phyloP scores from a whole-genome alignment of 169 alveolate species.

The Theileria orientalis region DNA sequence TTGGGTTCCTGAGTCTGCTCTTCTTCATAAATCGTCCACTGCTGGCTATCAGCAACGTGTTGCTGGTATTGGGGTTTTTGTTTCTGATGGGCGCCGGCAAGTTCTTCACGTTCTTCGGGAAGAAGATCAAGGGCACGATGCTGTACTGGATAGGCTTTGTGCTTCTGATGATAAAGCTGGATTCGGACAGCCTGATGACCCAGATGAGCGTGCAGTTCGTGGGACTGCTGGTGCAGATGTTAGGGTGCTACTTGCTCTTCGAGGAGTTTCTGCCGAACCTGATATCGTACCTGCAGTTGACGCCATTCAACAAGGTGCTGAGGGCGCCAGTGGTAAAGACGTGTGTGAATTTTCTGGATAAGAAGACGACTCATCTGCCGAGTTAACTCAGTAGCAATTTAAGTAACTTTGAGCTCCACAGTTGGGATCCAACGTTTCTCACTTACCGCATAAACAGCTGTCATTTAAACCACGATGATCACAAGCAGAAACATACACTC shows the following conservation, averaged over 20 bases:
- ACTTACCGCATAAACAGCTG: too few species aligned
- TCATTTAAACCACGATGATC: too few species aligned
- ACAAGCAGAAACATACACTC: too few species aligned
- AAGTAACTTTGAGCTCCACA: too few species aligned
- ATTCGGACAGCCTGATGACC: too few species aligned
- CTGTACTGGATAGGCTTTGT: slow-evolving; percentile 60
- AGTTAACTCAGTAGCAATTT: too few species aligned
- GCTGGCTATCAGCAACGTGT: slow-evolving; percentile 60
- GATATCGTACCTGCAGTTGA: slow-evolving; percentile 58
- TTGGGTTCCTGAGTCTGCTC: slow-evolving; percentile 55
- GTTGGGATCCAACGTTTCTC: too few species aligned
- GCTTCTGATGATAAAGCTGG: slow-evolving; percentile 35
- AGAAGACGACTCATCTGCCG: neutral
- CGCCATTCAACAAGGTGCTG: slow-evolving; percentile 59
- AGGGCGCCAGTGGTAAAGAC: slow-evolving; percentile 28
- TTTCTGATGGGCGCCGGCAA: slow-evolving; percentile 68
- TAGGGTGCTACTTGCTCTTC: slow-evolving; percentile 67
- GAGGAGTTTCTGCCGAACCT: slow-evolving; percentile 73
- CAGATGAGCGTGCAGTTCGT: slow-evolving; percentile 37
- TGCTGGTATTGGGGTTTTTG: slow-evolving; percentile 66
- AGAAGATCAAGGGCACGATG: slow-evolving; percentile 60
- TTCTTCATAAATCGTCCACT: slow-evolving; percentile 65
- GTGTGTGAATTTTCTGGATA: slow-evolving; percentile 18
- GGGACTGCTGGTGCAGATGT: slow-evolving; percentile 63
- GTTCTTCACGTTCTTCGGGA: slow-evolving; percentile 64